Conservation (phyloP, 257 asterid species). For the Solanum megistacrolobum region DNA sequence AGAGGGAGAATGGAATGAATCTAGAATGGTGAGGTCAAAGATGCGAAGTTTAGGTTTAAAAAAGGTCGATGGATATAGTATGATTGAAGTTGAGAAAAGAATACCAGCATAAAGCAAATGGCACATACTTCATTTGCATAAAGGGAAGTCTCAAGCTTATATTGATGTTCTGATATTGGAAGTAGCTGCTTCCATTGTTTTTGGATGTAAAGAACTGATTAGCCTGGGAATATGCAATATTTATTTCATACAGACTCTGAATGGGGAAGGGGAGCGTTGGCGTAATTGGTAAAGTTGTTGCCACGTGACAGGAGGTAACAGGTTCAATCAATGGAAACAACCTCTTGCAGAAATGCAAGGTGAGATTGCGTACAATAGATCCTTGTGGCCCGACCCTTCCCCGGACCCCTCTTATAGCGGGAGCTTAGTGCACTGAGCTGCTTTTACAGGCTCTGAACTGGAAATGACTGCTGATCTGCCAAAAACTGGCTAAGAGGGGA, state of each 20-base stretch:
- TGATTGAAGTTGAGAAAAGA: conserved; percentile 34
- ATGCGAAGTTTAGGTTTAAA: conserved; percentile 43
- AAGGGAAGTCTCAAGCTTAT: neutral
- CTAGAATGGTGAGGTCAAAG: conserved; percentile 33
- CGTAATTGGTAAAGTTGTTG: neutral
- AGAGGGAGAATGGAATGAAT: conserved; percentile 68
- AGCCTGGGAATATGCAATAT: neutral
- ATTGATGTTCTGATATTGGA: neutral
- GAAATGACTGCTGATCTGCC: neutral
- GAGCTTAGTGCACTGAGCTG: neutral
- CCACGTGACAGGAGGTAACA: neutral
- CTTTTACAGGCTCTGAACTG: neutral
- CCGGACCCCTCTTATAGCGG: neutral
- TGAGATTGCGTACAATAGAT: neutral
- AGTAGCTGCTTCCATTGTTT: neutral
- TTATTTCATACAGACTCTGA: neutral
- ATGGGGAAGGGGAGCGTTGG: neutral
- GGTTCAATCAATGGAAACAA: neutral
- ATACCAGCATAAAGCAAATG: neutral
- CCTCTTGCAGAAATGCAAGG: neutral
- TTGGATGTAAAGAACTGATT: neutral
- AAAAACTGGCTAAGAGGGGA: neutral
- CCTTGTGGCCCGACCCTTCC: neutral
- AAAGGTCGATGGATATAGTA: conserved; percentile 67
- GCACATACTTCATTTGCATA: neutral